Conservation (phyloP, 306 rosid genomes). For the Amphicarpaea edgeworthii region DNA sequence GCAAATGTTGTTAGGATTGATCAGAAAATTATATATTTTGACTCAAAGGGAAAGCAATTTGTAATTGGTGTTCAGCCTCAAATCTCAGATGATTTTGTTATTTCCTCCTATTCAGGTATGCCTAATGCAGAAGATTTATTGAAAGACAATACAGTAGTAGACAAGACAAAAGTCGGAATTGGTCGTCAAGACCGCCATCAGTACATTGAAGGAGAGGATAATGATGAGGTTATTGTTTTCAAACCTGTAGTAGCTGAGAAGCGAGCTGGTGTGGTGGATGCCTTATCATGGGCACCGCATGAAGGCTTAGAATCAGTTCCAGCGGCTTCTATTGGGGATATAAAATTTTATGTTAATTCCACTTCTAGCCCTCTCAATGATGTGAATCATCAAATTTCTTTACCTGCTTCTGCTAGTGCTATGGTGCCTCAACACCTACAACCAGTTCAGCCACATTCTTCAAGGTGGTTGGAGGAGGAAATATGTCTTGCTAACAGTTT, state of each 20-base stretch:
- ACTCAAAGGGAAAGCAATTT: conserved; percentile 74
- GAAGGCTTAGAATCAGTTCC: conserved; percentile 46
- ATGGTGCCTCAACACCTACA: conserved; percentile 60
- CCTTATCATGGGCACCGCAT: conserved; percentile 50
- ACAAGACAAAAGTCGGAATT: conserved; percentile 51
- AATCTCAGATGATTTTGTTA: conserved; percentile 52
- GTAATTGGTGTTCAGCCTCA: conserved; percentile 66
- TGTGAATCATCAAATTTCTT: conserved; percentile 11
- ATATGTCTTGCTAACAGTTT: conserved; percentile 63
- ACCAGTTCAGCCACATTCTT: conserved; percentile 62
- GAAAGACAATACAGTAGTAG: conserved; percentile 56
- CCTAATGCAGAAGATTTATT: conserved; percentile 47
- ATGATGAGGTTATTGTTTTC: conserved; percentile 94
- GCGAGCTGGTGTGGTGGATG: conserved; percentile 52
- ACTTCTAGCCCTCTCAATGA: no score
- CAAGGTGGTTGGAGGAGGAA: conserved; percentile 66
- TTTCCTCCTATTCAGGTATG: conserved; percentile 51
- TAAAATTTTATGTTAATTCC: no score
- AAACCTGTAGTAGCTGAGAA: conserved; percentile 84
- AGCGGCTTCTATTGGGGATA: no score
- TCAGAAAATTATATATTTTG: conserved; percentile 66
- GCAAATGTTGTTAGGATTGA: conserved; percentile 72
- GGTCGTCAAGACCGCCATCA: conserved; percentile 53
- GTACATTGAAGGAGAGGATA: conserved; percentile 78
- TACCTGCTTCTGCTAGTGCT: conserved; percentile 58